Evolutionary conservation across 139 green algal genomes (phyloP).

Genomic region (Chlamydomonas sp.): DNA sequence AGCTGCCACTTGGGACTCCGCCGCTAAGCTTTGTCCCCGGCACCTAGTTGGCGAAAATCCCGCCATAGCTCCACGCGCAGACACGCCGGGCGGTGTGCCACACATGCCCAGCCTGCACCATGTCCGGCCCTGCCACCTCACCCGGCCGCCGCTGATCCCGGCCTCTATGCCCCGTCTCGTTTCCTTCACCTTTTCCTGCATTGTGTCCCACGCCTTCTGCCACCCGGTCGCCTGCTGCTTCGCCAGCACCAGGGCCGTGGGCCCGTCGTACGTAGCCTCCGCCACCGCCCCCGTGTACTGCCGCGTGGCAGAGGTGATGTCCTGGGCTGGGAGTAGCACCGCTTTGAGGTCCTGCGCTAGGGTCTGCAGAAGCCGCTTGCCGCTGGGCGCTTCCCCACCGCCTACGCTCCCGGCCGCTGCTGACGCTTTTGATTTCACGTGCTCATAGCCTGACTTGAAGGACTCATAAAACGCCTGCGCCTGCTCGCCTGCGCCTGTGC

Average conservation of each 20-base stretch:
- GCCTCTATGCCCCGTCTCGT: too few species aligned
- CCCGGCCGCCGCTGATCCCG: background rate
- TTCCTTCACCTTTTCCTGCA: constrained; percentile 52
- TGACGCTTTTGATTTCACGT: constrained; percentile 20
- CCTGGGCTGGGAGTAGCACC: constrained; percentile 28
- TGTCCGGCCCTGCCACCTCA: too few species aligned
- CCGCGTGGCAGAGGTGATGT: constrained; percentile 43
- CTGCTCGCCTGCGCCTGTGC: constrained; percentile 25
- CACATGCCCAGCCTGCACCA: too few species aligned
- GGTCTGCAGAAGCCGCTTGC: constrained; percentile 21
- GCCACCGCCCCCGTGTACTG: constrained; percentile 43
- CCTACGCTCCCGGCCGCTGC: background rate
- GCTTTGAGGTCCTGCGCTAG: constrained; percentile 32
- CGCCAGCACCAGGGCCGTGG: constrained; percentile 46
- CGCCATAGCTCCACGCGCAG: too few species aligned
- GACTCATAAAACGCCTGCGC: constrained; percentile 41
- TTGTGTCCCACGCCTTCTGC: constrained; percentile 40
- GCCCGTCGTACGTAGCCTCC: background rate
- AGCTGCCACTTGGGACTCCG: too few species aligned
- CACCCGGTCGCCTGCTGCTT: constrained; percentile 51
- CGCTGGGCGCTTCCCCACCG: constrained; percentile 3
- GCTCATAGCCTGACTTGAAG: constrained; percentile 51
- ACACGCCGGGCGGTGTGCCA: too few species aligned
- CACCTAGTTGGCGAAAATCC: too few species aligned
- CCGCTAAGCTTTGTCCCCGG: too few species aligned